Evolutionary conservation across 331 rosid genomes (phyloP), one percentile per base, ranked within the genome.

Genomic region (Prunus yedoensis): DNA sequence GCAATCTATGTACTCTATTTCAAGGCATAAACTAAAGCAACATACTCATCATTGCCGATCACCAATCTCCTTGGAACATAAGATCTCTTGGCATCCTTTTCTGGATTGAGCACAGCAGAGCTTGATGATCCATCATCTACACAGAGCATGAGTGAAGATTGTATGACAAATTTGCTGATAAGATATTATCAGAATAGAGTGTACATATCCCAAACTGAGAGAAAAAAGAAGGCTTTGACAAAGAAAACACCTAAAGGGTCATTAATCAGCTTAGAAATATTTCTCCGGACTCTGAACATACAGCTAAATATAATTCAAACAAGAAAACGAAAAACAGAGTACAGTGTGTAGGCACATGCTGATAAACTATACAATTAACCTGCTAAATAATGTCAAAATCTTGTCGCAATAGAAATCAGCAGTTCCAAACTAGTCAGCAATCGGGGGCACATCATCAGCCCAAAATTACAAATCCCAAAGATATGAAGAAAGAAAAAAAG

Each of bases 31-130:
- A 32, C 61, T 51, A 82, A 43, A 59, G 83, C 58, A 76, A 80
- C 97, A 62, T 95, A 95, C 99, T 92, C 97, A 68, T 95, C 89
- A 82, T 90, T 88, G 77, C 98, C 99, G 74, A 95, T 95, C 82
- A 92, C 90, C 77, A 95, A 76, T 85, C 99, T 92, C 84, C 87
- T 85, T 53, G 98, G 96, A 80, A 87, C 78, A 77, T 85, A 90
- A 77, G 90, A 77, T 79, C 76, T 90, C 89, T 88, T 92, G 72
- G 81, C 83, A 73, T 64, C 89, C 83, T 80, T 83, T 60, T 84
- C 90, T 41, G 93, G 77, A 78, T 38, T 49, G 77, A 50, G 28
- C 58, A 90, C 70, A 59, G 86, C 75, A 68, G 89, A 86, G 74
- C 86, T 71, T 64, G 75, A 63, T 67, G 92, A 81, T 57, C 84